A percentile compares a stretch with the other conserved stretches of the same genome.
Conservation (phyloP, 2,329 filamentous ascomycete genomes). For the Clarireedia sp. region DNA sequence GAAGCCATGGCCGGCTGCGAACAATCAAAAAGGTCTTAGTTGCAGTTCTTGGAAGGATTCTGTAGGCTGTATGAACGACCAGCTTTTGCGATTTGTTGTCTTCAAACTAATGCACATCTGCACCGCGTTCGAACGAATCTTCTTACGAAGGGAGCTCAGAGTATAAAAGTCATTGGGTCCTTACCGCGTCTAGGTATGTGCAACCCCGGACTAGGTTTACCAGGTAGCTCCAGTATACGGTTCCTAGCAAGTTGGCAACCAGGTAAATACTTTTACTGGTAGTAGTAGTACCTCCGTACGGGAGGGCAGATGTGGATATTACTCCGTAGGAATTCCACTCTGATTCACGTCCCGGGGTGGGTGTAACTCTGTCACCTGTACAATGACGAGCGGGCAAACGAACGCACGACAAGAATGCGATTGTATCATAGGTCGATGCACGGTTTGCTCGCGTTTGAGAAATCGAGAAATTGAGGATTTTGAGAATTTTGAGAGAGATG, state of each 20-base stretch:
- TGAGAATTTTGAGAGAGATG: background rate
- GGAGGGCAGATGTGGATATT: background rate
- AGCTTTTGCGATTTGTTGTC: slow-evolving; percentile 8
- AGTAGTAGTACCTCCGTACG: background rate
- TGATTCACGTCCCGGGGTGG: background rate
- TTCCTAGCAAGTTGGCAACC: background rate
- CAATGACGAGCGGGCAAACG: background rate
- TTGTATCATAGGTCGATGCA: background rate
- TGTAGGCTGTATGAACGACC: background rate
- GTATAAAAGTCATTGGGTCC: slow-evolving; percentile 10
- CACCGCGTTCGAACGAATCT: slow-evolving; percentile 5
- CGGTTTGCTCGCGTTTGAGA: background rate
- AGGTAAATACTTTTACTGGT: background rate
- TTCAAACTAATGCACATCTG: slow-evolving; percentile 9
- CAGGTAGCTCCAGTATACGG: background rate
- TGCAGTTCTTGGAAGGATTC: background rate
- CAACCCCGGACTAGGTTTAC: slow-evolving; percentile 3
- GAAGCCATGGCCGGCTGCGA: slow-evolving; percentile 2
- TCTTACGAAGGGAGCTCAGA: background rate
- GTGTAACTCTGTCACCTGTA: no score
- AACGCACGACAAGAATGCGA: background rate
- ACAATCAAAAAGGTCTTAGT: background rate
- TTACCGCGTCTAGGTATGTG: slow-evolving; percentile 5
- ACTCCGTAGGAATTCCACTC: background rate
- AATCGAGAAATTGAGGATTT: no score